phyloP scores from a whole-genome alignment of 1,139 yeast genomes.

The Zygosaccharomyces sapae region DNA sequence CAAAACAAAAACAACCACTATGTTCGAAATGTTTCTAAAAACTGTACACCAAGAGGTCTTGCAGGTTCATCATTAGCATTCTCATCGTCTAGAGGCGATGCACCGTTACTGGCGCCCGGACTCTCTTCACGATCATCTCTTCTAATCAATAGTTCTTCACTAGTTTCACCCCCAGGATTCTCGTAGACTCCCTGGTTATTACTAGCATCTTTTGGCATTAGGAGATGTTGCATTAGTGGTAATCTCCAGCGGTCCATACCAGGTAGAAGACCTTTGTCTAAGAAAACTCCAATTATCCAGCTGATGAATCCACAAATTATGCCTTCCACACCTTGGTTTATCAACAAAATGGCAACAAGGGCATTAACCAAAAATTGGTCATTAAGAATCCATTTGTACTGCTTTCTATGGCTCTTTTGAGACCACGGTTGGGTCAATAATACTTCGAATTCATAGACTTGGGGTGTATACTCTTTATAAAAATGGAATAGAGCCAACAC shows the following conservation, averaged over 20 bases:
- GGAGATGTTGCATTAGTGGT: slow-evolving; percentile 16
- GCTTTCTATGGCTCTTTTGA: slow-evolving; percentile 14
- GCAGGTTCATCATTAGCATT: slow-evolving; percentile 32
- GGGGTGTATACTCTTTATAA: slow-evolving; percentile 35
- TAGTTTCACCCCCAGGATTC: slow-evolving; percentile 2
- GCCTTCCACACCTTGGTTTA: slow-evolving; percentile 33
- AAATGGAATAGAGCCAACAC: slow-evolving; percentile 31
- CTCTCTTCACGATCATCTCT: slow-evolving; percentile 10
- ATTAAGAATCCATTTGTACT: slow-evolving; percentile 26
- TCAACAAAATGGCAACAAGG: slow-evolving; percentile 21
- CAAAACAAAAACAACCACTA: slow-evolving; percentile 7
- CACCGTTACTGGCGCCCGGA: slow-evolving; percentile 10
- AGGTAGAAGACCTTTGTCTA: slow-evolving; percentile 32
- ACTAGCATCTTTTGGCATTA: slow-evolving; percentile 4
- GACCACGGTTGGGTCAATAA: slow-evolving; percentile 27
- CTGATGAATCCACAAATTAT: slow-evolving; percentile 29
- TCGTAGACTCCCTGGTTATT: slow-evolving; percentile 2
- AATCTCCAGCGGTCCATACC: slow-evolving; percentile 28
- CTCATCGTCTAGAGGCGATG: slow-evolving; percentile 20
- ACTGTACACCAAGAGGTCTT: slow-evolving; percentile 34
- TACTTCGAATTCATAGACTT: slow-evolving; percentile 31
- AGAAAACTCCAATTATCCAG: slow-evolving; percentile 33
- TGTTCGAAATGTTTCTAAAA: slow-evolving; percentile 34
- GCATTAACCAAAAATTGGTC: slow-evolving; percentile 33
- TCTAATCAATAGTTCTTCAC: slow-evolving; percentile 4